Evolutionary conservation across 2,329 filamentous ascomycete species (phyloP).

Genomic region (Lasiodiplodia hormozganensis): DNA sequence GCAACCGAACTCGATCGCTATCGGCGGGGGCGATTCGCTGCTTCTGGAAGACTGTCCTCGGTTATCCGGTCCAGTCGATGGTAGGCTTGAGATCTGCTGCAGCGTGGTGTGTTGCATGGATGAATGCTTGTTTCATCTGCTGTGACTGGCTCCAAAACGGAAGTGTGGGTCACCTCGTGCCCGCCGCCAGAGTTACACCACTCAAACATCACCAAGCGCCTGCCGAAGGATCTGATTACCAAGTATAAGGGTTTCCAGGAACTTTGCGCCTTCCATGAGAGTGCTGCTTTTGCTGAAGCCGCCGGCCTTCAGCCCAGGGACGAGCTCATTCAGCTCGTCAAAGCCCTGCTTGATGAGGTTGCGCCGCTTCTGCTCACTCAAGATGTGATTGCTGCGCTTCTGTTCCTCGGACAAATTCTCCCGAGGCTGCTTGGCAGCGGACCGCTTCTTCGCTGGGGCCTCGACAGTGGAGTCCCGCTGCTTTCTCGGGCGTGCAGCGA

Average conservation of each 20-base stretch:
- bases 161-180: background rate
- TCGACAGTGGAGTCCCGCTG: slow-evolving; percentile 35
- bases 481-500: slow-evolving; percentile 32
- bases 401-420: slow-evolving; percentile 77
- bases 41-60: background rate
- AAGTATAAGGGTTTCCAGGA: slow-evolving; percentile 73
- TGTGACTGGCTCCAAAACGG: background rate
- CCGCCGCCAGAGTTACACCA: background rate
- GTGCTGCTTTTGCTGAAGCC: slow-evolving; percentile 81
- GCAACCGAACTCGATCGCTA: background rate
- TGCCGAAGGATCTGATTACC: slow-evolving; percentile 60
- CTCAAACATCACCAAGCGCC: slow-evolving; percentile 28
- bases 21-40: background rate
- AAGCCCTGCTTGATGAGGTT: slow-evolving; percentile 84
- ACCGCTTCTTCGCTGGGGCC: slow-evolving; percentile 13
- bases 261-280: slow-evolving; percentile 76
- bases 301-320: slow-evolving; percentile 70
- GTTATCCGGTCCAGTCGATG: background rate
- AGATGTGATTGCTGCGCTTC: slow-evolving; percentile 85
- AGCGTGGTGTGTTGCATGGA: background rate
- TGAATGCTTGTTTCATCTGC: background rate
- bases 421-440: slow-evolving; percentile 21
- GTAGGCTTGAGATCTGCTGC: background rate
- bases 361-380: slow-evolving; percentile 84
- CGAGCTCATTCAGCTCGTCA: slow-evolving; percentile 76